Evolutionary conservation across 331 rosid genomes (phyloP).

Genomic region (Spiraea crenata): DNA sequence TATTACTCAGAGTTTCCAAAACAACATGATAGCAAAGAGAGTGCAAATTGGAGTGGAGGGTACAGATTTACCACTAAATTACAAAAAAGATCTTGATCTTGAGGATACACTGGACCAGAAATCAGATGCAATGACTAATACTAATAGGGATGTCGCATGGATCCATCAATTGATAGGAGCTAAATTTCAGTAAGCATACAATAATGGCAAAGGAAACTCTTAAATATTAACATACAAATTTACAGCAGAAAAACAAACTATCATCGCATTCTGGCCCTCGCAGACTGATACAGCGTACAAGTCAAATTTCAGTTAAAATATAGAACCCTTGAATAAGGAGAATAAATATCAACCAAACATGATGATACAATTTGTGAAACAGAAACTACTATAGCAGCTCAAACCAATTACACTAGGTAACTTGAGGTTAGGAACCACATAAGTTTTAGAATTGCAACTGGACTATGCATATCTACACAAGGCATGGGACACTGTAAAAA

Average conservation of each 20-base stretch:
- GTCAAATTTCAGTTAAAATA: not conserved
- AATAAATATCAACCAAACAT: not conserved
- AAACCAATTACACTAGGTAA: not conserved
- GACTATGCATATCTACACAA: not conserved
- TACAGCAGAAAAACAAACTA: not conserved
- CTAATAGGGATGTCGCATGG: too few species aligned
- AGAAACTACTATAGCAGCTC: not conserved
- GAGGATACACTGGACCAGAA: not conserved
- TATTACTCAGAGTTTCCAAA: not conserved
- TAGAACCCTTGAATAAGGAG: not conserved
- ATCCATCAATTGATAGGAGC: not conserved
- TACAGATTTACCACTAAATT: too few species aligned
- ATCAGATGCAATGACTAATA: not conserved
- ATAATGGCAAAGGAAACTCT: not conserved
- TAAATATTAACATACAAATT: not conserved
- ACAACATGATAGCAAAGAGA: not conserved
- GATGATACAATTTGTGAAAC: not conserved
- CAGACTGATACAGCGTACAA: not conserved
- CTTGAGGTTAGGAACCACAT: not conserved
- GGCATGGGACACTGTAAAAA: not conserved
- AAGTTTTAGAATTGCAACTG: not conserved
- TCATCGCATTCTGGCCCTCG: not conserved
- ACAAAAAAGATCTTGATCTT: not conserved
- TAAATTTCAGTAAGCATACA: not conserved
- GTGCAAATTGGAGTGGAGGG: not conserved